A percentile compares a stretch with the other conserved stretches of the same genome.
phyloP scores from a whole-genome alignment of 305 asterid species.

The Fraxinus latifolia region DNA sequence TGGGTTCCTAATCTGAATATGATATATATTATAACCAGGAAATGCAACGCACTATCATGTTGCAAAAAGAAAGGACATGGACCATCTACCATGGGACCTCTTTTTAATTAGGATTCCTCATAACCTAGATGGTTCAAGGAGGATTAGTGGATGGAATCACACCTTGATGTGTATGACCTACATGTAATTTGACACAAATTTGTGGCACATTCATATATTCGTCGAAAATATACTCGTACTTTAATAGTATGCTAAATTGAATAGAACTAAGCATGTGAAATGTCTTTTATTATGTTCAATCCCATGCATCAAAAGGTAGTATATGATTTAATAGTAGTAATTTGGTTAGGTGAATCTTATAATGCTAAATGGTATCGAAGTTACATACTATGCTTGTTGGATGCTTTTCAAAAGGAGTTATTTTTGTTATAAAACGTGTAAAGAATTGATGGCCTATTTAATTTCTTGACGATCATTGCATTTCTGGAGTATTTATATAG shows the following conservation, averaged over 20 bases:
- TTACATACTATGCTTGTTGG: too few species aligned
- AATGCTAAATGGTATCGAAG: too few species aligned
- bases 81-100: background rate
- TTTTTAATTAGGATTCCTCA: background rate
- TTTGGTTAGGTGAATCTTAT: too few species aligned
- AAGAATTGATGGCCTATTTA: background rate
- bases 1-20: background rate
- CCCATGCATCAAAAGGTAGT: too few species aligned
- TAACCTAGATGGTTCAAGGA: background rate
- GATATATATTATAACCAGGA: background rate
- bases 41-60: background rate
- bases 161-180: background rate
- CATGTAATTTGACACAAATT: background rate
- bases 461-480: background rate
- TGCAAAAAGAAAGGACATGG: background rate
- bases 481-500: background rate
- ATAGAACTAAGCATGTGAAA: too few species aligned
- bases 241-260: too few species aligned
- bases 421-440: background rate
- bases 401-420: too few species aligned
- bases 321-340: too few species aligned
- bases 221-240: too few species aligned
- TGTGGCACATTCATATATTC: background rate
- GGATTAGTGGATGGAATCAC: background rate
- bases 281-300: too few species aligned